phyloP scores from a whole-genome alignment of 176 grass and related monocot species.

The Oryza rufipogon region DNA sequence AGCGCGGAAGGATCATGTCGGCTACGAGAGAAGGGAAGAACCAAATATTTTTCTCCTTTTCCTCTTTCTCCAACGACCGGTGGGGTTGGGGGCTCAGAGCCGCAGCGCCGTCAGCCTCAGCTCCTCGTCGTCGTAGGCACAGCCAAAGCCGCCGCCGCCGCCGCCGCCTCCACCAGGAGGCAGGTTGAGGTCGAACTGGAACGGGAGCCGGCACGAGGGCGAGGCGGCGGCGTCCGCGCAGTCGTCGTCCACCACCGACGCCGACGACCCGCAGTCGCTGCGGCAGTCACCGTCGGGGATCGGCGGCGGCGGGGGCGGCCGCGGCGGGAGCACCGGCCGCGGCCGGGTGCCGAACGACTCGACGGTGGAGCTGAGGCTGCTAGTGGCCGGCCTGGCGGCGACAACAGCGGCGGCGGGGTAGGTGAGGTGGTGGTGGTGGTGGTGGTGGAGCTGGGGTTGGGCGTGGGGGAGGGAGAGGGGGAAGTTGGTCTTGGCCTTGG shows the following conservation, averaged over 20 bases:
- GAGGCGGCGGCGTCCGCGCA: conserved; percentile 56
- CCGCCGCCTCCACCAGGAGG: background rate
- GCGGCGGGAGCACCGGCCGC: conserved; percentile 43
- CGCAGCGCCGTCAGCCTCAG: conserved; percentile 60
- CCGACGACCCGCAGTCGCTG: conserved; percentile 81
- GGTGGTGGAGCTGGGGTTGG: background rate
- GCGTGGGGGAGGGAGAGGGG: conserved; percentile 2
- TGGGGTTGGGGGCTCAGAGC: conserved; percentile 38
- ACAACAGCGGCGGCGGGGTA: conserved; percentile 4
- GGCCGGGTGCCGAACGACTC: conserved; percentile 60
- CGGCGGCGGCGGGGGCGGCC: conserved; percentile 26
- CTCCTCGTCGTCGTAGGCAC: conserved; percentile 46
- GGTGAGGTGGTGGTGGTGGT: background rate
- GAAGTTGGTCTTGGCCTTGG: conserved; percentile 88
- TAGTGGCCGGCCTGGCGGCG: conserved; percentile 49
- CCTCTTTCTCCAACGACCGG: conserved; percentile 49
- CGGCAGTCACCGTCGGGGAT: conserved; percentile 54
- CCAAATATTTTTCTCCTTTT: conserved; percentile 67
- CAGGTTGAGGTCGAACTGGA: conserved; percentile 69
- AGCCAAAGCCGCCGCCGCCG: background rate
- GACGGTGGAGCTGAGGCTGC: conserved; percentile 80
- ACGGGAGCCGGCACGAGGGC: conserved; percentile 27
- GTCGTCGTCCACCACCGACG: conserved; percentile 70
- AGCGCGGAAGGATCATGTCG: background rate
- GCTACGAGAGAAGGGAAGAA: conserved; percentile 67